Evolutionary conservation across 164 flowering plant species (phyloP), one percentile per base, ranked within the genome.

Genomic region (Warburgia ugandensis): DNA sequence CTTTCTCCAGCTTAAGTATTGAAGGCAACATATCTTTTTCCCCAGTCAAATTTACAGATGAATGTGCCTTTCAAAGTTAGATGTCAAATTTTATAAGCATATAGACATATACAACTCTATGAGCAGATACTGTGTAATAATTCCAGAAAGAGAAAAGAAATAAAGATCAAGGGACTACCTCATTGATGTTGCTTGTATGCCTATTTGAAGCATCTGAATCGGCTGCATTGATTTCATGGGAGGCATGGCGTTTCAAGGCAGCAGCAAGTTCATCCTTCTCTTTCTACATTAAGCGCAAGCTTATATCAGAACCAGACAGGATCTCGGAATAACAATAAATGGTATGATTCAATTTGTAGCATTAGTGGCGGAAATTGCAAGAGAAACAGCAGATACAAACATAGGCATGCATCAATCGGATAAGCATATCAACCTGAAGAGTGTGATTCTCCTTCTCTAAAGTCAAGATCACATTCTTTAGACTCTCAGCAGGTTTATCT

Each of bases 401-500:
- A 25, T 20, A 43, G 17, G 11, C 19, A 45, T 42, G n/a, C 23
- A 11, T n/a, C 23, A 12, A 29, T 29, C 28, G 22, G 26, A 13
- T 11, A 1, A 44, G 10, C 39, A 48, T 33, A 46, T 30, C 31
- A 65, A 90, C 98, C 98, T 83, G 80, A 42, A 85, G 81, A 52
- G 43, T 49, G 27, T 48, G 21, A 37, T 84, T 89, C 59, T 94
- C 97, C 67, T 75, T 74, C 71, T 89, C 78, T 40, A 94, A 50
- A 26, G 61, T 44, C 37, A 59, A 67, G 59, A 82, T 73, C 42
- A 39, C 63, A 63, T 62, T 63, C 68, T 73, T 77, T 55, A 89
- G 58, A 55, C 60, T 66, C 36, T 70, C 76, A 29, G 59, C 61
- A 17, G 30, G 46, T 22, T 61, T 78, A 65, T 58, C 60, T 22